Evolutionary conservation across 1,139 yeast species (phyloP).

Genomic region (Hansenula anomala): DNA sequence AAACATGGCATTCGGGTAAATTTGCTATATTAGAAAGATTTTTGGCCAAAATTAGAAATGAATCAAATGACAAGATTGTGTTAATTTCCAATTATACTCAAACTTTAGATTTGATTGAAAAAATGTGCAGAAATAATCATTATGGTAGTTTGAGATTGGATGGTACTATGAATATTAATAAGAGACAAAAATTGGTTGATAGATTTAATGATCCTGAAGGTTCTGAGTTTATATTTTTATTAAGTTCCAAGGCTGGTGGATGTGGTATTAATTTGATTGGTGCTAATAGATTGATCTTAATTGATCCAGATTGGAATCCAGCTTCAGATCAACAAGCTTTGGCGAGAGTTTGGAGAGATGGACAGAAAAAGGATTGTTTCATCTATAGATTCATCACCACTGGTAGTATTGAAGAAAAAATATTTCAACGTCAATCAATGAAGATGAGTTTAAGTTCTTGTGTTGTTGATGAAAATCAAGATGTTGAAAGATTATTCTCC

Average conservation of each 20-base stretch:
- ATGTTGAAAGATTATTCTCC: conserved; percentile 87
- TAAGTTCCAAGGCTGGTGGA: conserved; percentile 98
- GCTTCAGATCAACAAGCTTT: conserved; percentile 98
- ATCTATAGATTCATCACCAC: conserved; percentile 91
- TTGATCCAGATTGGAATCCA: conserved; percentile 99
- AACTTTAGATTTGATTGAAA: conserved; percentile 85
- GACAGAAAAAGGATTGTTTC: conserved; percentile 94
- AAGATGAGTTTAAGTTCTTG: conserved; percentile 89
- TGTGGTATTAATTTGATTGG: conserved; percentile 97
- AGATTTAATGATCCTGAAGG: conserved; percentile 87
- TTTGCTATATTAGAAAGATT: conserved; percentile 62
- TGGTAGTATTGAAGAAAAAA: conserved; percentile 94
- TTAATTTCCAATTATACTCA: conserved; percentile 92
- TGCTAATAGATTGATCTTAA: conserved; percentile 80
- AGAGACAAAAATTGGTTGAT: conserved; percentile 91
- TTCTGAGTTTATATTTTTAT: conserved; percentile 78
- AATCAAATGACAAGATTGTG: conserved; percentile 92
- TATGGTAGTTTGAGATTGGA: conserved; percentile 85
- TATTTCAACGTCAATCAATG: conserved; percentile 96
- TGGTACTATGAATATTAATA: conserved; percentile 89
- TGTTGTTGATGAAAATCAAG: conserved; percentile 95
- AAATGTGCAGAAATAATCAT: conserved; percentile 66
- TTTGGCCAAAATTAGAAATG: conserved; percentile 65
- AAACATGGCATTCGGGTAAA: conserved; percentile 53
- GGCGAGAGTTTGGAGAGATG: conserved; percentile 99